A percentile compares a stretch with the other conserved stretches of the same genome.
phyloP scores from a whole-genome alignment of 768 basidiomycete species.

The Rhizopogon salebrosus region DNA sequence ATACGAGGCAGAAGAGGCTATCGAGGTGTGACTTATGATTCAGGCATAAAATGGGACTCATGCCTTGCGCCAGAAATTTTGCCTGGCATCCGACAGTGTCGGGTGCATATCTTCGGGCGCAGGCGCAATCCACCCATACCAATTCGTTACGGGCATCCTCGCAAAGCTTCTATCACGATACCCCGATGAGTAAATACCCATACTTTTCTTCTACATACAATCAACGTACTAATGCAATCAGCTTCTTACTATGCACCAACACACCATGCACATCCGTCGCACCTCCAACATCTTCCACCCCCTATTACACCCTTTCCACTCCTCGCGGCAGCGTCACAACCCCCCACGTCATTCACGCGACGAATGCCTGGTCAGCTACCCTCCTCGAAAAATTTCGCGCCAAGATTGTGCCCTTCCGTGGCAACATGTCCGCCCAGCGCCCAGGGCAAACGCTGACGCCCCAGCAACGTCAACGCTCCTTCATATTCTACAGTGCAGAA shows the following conservation, averaged over 20 bases:
- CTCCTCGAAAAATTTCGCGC: conserved; percentile 58
- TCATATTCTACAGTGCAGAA: conserved; percentile 46
- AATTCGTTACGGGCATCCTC: conserved; percentile 60
- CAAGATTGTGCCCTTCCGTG: conserved; percentile 59
- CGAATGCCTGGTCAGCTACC: conserved; percentile 78
- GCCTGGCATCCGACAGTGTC: conserved; percentile 36
- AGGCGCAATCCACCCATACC: conserved; percentile 67
- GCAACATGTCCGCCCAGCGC: conserved; percentile 60
- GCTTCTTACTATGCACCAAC: conserved; percentile 54
- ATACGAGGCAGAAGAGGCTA: conserved; percentile 29
- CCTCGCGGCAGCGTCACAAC: conserved; percentile 53
- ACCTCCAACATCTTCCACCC: conserved; percentile 17
- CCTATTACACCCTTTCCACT: conserved; percentile 53
- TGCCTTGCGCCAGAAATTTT: conserved; percentile 34
- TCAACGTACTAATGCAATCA: conserved; percentile 15
- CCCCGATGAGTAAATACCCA: conserved; percentile 36
- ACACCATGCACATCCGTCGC: conserved; percentile 57
- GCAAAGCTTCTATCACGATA: conserved; percentile 44
- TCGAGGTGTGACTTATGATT: conserved; percentile 14
- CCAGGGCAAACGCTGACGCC: conserved; percentile 40
- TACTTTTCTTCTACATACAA: neutral
- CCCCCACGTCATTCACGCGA: conserved; percentile 73
- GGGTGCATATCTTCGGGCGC: conserved; percentile 52
- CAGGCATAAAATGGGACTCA: neutral
- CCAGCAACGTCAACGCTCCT: conserved; percentile 47